phyloP scores from a whole-genome alignment of 495 filamentous ascomycete species.

The Neurospora hispaniola region DNA sequence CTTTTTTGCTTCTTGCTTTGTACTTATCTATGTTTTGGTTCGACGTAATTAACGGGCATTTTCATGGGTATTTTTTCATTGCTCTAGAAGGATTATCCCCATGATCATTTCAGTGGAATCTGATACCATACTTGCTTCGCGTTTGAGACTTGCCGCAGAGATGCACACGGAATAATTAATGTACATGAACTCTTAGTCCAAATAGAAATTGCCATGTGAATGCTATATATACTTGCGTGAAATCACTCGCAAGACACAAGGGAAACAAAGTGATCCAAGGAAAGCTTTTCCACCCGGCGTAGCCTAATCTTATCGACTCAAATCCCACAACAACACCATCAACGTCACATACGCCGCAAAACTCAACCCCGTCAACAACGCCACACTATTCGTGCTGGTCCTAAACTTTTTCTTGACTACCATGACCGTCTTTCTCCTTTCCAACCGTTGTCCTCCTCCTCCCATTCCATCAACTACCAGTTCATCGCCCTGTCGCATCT shows the following conservation, averaged over 20 bases:
- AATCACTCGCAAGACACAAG: background rate
- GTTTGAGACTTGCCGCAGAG: background rate
- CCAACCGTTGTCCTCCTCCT: background rate
- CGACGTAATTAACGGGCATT: background rate
- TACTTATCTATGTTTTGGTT: background rate
- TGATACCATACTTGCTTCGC: background rate
- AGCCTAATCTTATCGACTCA: conserved; percentile 22
- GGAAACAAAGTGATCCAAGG: background rate
- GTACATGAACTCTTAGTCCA: background rate
- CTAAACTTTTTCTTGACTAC: conserved; percentile 62
- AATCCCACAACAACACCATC: conserved; percentile 58
- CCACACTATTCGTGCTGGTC: conserved; percentile 74
- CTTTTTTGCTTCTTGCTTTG: conserved; percentile 4
- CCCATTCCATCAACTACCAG: background rate
- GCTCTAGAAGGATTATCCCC: background rate
- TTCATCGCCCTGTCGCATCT: background rate
- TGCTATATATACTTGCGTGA: conserved; percentile 1
- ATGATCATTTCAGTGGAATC: background rate
- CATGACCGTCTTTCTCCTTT: conserved; percentile 20
- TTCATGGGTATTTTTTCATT: background rate
- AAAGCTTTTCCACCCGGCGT: too few relatives aligned
- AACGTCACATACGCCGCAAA: conserved; percentile 72
- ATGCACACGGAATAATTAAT: too few relatives aligned
- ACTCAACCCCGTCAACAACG: conserved; percentile 73
- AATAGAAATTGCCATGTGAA: background rate